Conservation (phyloP, 164 flowering plant species). For the Malania oleifera region DNA sequence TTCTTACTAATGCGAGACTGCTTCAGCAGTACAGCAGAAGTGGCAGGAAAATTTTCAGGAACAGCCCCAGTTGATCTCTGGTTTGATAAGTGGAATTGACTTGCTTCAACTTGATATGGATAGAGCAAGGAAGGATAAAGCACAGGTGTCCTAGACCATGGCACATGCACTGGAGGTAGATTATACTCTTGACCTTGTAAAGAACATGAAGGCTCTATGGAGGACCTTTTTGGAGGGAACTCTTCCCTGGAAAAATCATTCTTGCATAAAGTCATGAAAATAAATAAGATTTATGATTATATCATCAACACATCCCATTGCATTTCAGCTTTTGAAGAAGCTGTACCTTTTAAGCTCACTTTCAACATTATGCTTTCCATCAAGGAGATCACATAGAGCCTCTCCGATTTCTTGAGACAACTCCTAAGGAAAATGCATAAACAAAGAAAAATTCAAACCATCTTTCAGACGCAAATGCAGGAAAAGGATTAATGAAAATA, state of each 20-base stretch:
- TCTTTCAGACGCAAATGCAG: conserved; percentile 1
- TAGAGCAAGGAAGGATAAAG: conserved; percentile 48
- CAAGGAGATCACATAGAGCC: conserved; percentile 84
- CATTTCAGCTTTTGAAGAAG: conserved; percentile 4
- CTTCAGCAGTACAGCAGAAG: conserved; percentile 19
- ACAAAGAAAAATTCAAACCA: conserved; percentile 8
- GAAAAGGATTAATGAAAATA: conserved; percentile 7
- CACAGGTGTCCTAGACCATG: conserved; percentile 38
- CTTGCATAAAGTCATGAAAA: conserved; percentile 17
- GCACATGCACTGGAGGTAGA: conserved; percentile 29
- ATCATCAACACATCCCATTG: conserved; percentile 2
- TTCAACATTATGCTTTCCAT: conserved; percentile 40
- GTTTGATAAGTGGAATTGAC: conserved; percentile 26
- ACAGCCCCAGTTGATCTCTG: conserved; percentile 25
- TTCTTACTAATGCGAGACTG: conserved; percentile 21
- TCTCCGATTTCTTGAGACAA: conserved; percentile 74
- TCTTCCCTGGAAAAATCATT: conserved; percentile 27
- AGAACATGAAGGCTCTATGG: conserved; percentile 30
- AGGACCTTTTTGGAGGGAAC: conserved; percentile 36
- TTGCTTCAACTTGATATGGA: conserved; percentile 46
- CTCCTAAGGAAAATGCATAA: conserved; percentile 46
- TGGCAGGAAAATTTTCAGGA: conserved; percentile 22
- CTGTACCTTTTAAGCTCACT: conserved; percentile 41
- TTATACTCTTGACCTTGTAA: conserved; percentile 40
- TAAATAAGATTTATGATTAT: conserved; percentile 4